Conservation (phyloP, 495 filamentous ascomycete species). For the Pyrenula aspistea region DNA sequence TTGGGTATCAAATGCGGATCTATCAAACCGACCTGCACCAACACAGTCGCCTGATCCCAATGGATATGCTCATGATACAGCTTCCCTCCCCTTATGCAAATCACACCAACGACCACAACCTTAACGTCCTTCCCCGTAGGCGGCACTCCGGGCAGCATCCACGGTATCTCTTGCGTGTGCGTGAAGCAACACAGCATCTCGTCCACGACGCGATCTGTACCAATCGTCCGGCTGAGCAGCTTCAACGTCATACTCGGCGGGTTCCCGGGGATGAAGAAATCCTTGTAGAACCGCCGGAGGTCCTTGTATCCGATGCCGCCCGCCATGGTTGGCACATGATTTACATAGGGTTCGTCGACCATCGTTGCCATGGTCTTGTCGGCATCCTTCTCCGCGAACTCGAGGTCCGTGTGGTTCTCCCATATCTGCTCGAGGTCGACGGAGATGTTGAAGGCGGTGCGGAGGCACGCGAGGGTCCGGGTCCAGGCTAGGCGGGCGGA, state of each 20-base stretch:
- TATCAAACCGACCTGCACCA: conserved; percentile 66
- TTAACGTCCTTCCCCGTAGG: conserved; percentile 57
- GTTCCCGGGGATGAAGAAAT: conserved; percentile 62
- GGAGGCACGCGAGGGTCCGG: conserved; percentile 35
- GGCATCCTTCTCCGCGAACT: conserved; percentile 26
- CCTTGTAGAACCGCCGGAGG: conserved; percentile 59
- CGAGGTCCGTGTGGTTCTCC: conserved; percentile 40
- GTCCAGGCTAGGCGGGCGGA: conserved; percentile 41
- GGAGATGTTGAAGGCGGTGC: conserved; percentile 46
- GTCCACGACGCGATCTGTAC: conserved; percentile 48
- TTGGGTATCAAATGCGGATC: conserved; percentile 45
- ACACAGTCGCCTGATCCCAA: conserved; percentile 78
- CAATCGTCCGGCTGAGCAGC: conserved; percentile 58
- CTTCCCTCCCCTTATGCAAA: conserved; percentile 59
- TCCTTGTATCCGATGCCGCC: conserved; percentile 61
- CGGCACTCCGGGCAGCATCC: conserved; percentile 70
- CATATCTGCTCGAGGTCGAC: conserved; percentile 44
- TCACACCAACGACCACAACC: conserved; percentile 62
- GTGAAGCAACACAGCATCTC: conserved; percentile 50
- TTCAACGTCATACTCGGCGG: conserved; percentile 56
- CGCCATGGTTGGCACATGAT: conserved; percentile 46
- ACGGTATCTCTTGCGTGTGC: conserved; percentile 60
- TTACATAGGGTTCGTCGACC: conserved; percentile 38
- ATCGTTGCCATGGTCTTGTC: conserved; percentile 40
- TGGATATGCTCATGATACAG: conserved; percentile 75